phyloP scores from a whole-genome alignment of 2,329 filamentous ascomycete species.

The Scytalidium sp. region DNA sequence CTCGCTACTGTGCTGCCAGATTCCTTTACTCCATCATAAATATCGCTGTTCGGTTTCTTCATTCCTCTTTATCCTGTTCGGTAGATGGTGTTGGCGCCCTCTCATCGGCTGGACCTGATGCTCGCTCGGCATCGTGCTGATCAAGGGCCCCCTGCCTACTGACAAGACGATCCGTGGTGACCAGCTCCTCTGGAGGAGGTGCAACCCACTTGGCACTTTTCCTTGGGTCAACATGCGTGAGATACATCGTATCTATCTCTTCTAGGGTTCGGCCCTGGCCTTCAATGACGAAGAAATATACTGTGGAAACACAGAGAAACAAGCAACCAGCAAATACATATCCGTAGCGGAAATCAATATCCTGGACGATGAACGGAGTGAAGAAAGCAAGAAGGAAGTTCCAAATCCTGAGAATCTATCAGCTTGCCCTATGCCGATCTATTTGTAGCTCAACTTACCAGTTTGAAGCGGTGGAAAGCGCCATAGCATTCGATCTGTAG shows the following conservation, averaged over 20 bases:
- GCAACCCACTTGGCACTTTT: conserved; percentile 1
- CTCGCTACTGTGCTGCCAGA: too few relatives aligned
- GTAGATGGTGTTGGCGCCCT: background rate
- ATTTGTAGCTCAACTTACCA: conserved; percentile 1
- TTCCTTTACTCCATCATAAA: too few relatives aligned
- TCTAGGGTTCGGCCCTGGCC: conserved; percentile 36
- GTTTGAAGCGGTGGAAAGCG: conserved; percentile 57
- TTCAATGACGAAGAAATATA: conserved; percentile 32
- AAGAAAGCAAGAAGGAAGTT: conserved; percentile 73
- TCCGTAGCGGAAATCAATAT: conserved; percentile 59
- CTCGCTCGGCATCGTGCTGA: background rate
- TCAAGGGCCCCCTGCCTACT: background rate
- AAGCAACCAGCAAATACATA: conserved; percentile 73
- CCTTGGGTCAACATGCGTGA: conserved; percentile 8
- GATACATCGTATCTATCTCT: conserved; percentile 17
- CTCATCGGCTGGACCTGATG: background rate
- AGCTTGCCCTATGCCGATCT: background rate
- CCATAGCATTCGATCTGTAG: conserved; percentile 57
- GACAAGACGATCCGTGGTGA: conserved; percentile 2
- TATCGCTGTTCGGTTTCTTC: too few relatives aligned
- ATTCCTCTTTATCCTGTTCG: background rate
- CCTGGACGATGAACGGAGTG: conserved; percentile 70
- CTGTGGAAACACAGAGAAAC: conserved; percentile 49
- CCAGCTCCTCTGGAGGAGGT: background rate
- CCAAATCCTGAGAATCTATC: conserved; percentile 49